phyloP scores from a whole-genome alignment of 345 rosid species.

The Sonneratia caseolaris region DNA sequence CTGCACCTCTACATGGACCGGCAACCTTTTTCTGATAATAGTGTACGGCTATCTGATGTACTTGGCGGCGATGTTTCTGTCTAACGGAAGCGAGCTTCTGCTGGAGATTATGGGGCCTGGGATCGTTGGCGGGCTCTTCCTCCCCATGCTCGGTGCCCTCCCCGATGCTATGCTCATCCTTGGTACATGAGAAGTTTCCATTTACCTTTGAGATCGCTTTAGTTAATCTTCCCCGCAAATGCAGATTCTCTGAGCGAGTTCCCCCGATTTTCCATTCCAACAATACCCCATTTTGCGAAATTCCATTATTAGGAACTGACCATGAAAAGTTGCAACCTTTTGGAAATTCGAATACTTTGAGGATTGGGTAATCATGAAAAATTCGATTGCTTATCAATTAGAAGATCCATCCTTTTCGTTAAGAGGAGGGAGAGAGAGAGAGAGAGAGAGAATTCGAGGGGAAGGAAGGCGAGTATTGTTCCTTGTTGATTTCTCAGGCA shows the following conservation, averaged over 20 bases:
- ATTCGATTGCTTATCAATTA: too few relatives aligned
- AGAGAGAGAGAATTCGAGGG: too few relatives aligned
- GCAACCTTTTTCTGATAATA: constrained; percentile 65
- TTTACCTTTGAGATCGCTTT: not conserved
- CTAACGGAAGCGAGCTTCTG: constrained; percentile 81
- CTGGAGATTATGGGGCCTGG: constrained; percentile 95
- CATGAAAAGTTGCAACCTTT: not conserved
- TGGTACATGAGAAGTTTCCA: constrained; percentile 30
- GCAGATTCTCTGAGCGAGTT: not conserved
- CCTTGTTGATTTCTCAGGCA: too few relatives aligned
- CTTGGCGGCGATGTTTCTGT: constrained; percentile 68
- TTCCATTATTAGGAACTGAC: not conserved
- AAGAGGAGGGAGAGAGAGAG: too few relatives aligned
- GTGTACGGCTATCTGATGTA: constrained; percentile 80
- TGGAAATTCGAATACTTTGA: not conserved
- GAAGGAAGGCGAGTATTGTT: too few relatives aligned
- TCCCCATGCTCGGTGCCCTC: constrained; percentile 88
- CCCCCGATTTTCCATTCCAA: not conserved
- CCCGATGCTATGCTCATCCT: constrained; percentile 97
- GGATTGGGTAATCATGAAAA: too few relatives aligned
- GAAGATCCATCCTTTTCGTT: too few relatives aligned
- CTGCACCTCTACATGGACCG: constrained; percentile 62
- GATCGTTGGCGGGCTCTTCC: constrained; percentile 80
- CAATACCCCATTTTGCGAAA: not conserved
- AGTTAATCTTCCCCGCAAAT: not conserved